These are phyloP conservation scores for Saitozyma podzolica DNA, from an alignment of 768 basidiomycete species.

Conservation along the genomic window DNA sequence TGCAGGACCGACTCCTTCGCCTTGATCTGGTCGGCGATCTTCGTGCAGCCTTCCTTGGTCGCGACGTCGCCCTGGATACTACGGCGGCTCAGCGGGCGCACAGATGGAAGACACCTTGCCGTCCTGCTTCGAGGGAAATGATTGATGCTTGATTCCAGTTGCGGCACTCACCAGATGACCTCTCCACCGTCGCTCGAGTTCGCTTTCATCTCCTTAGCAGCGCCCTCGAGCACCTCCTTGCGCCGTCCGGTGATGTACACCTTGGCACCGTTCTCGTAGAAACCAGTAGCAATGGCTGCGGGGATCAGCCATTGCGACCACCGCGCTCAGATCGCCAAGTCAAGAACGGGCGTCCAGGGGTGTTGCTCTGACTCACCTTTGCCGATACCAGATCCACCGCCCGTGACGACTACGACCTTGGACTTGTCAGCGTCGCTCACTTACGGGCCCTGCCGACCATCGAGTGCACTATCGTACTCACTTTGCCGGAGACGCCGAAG, in stretches of 20 bases:
- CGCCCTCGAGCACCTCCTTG: conserved; percentile 29
- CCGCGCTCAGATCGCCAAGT: background rate
- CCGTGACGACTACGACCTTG: conserved; percentile 36
- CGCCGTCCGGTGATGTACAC: conserved; percentile 45
- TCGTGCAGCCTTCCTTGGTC: conserved; percentile 34
- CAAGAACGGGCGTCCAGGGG: background rate
- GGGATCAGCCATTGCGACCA: background rate
- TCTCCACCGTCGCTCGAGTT: conserved; percentile 10
- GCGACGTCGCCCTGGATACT: conserved; percentile 43
- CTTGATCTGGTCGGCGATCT: conserved; percentile 26
- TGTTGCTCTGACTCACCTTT: background rate
- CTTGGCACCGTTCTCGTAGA: conserved; percentile 36
- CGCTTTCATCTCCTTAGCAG: conserved; percentile 33
- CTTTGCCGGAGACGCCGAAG: conserved; percentile 24
- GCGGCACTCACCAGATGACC: too few relatives aligned
- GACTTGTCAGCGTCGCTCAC: conserved; percentile 17
- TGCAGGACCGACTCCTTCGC: conserved; percentile 31
- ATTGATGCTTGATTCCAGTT: background rate
- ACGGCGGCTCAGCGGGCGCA: background rate
- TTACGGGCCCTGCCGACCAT: background rate
- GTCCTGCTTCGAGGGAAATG: too few relatives aligned
- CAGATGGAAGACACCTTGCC: too few relatives aligned
- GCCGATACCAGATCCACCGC: conserved; percentile 45
- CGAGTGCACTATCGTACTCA: background rate
- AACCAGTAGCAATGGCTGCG: conserved; percentile 27